Conservation (phyloP, 2,329 filamentous ascomycete species). For the Macrophomina tecta region DNA sequence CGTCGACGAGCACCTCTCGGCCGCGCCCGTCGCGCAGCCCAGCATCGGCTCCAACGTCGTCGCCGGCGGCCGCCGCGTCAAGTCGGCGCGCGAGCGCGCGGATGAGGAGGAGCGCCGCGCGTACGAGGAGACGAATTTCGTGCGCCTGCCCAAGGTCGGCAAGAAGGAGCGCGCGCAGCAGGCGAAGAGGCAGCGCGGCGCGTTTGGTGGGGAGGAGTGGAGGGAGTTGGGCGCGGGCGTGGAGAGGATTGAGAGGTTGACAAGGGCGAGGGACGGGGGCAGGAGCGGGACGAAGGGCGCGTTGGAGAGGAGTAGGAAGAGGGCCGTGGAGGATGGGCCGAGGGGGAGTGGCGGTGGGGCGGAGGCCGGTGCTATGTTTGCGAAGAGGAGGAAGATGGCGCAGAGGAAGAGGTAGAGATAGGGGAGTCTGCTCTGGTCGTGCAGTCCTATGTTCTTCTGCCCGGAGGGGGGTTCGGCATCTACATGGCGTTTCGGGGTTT, state of each 20-base stretch:
- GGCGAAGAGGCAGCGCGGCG: slow-evolving; percentile 47
- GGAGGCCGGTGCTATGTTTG: slow-evolving; percentile 76
- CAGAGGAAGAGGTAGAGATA: slow-evolving; percentile 43
- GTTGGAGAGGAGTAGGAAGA: slow-evolving; percentile 85
- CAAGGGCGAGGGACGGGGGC: slow-evolving; percentile 66
- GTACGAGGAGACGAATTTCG: slow-evolving; percentile 94
- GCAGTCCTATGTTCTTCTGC: too few species aligned
- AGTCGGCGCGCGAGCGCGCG: slow-evolving; percentile 76
- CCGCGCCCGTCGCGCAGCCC: slow-evolving; percentile 81
- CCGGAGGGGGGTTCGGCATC: too few species aligned
- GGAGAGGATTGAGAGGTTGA: slow-evolving; percentile 84
- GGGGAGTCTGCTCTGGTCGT: neutral
- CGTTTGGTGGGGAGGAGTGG: slow-evolving; percentile 95
- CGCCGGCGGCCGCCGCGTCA: slow-evolving; percentile 76
- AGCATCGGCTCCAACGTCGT: slow-evolving; percentile 91
- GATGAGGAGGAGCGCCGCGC: slow-evolving; percentile 78
- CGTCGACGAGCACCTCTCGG: slow-evolving; percentile 80
- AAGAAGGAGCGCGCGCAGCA: slow-evolving; percentile 84
- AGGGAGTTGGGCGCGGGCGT: slow-evolving; percentile 81
- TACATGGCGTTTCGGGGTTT: too few species aligned
- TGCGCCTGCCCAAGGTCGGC: slow-evolving; percentile 80
- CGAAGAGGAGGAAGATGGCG: slow-evolving; percentile 68
- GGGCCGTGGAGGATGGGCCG: slow-evolving; percentile 74
- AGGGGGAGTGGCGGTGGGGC: slow-evolving; percentile 67
- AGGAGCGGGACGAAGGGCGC: slow-evolving; percentile 52